Evolutionary conservation across 2,329 filamentous ascomycete genomes (phyloP), one percentile per base, ranked within the genome.

Genomic region (Xylariales sp.): DNA sequence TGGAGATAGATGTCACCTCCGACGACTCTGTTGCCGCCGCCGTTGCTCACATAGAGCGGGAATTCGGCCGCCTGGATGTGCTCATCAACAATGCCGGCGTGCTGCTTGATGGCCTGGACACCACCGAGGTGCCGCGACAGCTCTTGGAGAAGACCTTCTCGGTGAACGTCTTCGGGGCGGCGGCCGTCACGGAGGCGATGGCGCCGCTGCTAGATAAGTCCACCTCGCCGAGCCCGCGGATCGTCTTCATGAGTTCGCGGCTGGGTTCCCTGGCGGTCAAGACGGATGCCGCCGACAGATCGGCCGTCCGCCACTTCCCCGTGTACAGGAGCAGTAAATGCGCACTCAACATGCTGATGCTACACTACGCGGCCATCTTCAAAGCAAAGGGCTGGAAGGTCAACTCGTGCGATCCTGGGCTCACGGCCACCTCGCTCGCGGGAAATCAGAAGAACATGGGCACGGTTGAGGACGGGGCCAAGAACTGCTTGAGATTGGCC

Each of bases 311-410:
- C 6, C 60, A 62, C 33, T 57, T 52, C 32, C 61, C 56, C 19
- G 49, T 53, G 2, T 70, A 70, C 37, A 49, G 61, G 10, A 45
- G 51, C 5, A 67, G 62, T 48, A 70, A 70, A 42, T 60, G 64
- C 1, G 67, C 65, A 0, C 17, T 69, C 6, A 66, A 69, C 21
- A 66, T 67, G 57, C 45, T 70, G 3, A 52, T 49, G 23, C 17
- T 60, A 5, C 55, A 60, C 36, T 67, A 60, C 32, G 51, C 50
- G 1, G 44, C 55, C 1, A 48, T 55, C 10, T 25, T 67, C 21
- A 44, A 53, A 5, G 51, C 51, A 15, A 34, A 43, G 5, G 55
- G 53, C 6, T 60, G 52, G 14, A 56, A 55, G 38, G 56, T 63
- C 23, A 67, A 65, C 31, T 40, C 49, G 3, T 56, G 54, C 10